Evolutionary conservation across 2,329 filamentous ascomycete species (phyloP).

Genomic region (Hirsutella minnesotensis): DNA sequence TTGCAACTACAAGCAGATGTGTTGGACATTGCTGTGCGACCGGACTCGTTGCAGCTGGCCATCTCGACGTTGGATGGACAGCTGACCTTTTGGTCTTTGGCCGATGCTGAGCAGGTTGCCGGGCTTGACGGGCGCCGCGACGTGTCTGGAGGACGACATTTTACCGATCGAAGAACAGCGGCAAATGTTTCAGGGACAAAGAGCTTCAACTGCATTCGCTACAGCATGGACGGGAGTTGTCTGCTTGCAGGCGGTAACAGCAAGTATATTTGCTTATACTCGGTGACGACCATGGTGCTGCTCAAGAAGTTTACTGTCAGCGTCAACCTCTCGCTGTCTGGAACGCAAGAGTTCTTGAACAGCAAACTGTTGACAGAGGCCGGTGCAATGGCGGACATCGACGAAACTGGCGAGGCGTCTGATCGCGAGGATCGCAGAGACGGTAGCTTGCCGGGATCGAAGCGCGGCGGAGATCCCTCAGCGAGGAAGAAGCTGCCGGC

Average conservation of each 20-base stretch:
- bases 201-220: constrained; percentile 75
- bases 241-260: constrained; percentile 87
- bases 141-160: constrained; percentile 81
- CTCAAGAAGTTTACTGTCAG: constrained; percentile 94
- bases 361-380: constrained; percentile 85
- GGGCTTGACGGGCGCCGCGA: constrained; percentile 85
- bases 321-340: constrained; percentile 87
- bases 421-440: constrained; percentile 81
- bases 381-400: constrained; percentile 72
- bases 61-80: constrained; percentile 90
- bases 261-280: constrained; percentile 97
- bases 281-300: constrained; percentile 81
- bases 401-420: constrained; percentile 77
- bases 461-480: constrained; percentile 72
- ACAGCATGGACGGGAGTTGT: constrained; percentile 86
- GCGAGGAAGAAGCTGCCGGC: constrained; percentile 65
- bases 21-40: constrained; percentile 72
- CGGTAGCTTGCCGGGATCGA: constrained; percentile 69
- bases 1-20: constrained; percentile 88
- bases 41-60: constrained; percentile 83
- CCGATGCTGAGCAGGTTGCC: constrained; percentile 74
- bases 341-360: constrained; percentile 94
- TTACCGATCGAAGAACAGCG: constrained; percentile 78
- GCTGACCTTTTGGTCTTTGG: constrained; percentile 86
- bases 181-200: constrained; percentile 88